These are phyloP conservation scores for Trypanosoma rangeli DNA, from an alignment of 208 protist genomes.

Conservation along the genomic window DNA sequence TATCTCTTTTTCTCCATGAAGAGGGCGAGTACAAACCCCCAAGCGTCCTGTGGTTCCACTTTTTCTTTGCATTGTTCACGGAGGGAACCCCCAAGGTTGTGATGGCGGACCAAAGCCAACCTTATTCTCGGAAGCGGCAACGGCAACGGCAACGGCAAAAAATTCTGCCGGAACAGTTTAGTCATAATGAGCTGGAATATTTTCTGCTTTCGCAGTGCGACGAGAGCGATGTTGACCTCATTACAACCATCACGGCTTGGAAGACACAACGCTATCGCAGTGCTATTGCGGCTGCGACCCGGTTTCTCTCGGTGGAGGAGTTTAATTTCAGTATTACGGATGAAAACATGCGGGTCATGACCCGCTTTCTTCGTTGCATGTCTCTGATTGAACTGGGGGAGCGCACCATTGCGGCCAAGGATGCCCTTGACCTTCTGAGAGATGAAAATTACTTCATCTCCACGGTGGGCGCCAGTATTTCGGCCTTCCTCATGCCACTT, in stretches of 20 bases:
- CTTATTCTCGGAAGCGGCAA: neutral
- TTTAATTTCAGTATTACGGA: neutral
- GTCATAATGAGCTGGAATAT: slow-evolving; percentile 33
- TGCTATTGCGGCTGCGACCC: slow-evolving; percentile 35
- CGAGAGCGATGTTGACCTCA: slow-evolving; percentile 55
- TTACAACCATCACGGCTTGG: slow-evolving; percentile 57
- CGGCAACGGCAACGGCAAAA: neutral
- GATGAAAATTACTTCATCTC: slow-evolving; percentile 29
- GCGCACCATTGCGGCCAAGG: slow-evolving; percentile 51
- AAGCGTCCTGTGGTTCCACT: slow-evolving; percentile 58
- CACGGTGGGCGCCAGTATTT: slow-evolving; percentile 45
- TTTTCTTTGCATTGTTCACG: slow-evolving; percentile 46
- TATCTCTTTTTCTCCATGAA: slow-evolving; percentile 47
- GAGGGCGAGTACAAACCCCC: slow-evolving; percentile 39
- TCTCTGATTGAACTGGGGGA: slow-evolving; percentile 56
- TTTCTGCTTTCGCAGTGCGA: slow-evolving; percentile 52
- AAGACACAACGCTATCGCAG: slow-evolving; percentile 60
- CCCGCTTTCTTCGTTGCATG: slow-evolving; percentile 46
- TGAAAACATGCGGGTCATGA: slow-evolving; percentile 26
- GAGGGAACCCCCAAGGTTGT: neutral
- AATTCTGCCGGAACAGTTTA: slow-evolving; percentile 6
- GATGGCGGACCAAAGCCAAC: no score
- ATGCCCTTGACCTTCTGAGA: slow-evolving; percentile 43
- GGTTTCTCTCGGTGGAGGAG: slow-evolving; percentile 19
- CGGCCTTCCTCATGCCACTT: slow-evolving; percentile 59